Conservation (phyloP, 208 protist species). For the Strigomonas galati region DNA sequence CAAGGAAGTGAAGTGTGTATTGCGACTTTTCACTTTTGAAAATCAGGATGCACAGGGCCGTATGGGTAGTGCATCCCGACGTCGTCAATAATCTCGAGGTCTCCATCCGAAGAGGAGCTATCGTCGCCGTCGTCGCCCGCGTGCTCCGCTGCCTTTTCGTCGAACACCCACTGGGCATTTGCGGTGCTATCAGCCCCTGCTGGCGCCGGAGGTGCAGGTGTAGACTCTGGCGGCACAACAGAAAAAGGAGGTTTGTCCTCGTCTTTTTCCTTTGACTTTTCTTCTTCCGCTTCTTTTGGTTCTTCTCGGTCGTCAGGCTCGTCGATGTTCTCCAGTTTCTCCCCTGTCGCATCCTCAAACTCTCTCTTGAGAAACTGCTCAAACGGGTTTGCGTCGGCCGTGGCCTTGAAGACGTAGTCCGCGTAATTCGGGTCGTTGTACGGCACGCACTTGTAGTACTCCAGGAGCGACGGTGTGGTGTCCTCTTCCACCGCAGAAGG, state of each 20-base stretch:
- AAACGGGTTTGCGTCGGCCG: conserved; percentile 80
- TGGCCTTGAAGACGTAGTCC: conserved; percentile 75
- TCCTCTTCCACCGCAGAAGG: conserved; percentile 15
- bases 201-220: no score
- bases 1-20: not conserved
- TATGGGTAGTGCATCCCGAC: conserved; percentile 56
- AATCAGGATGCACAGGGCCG: conserved; percentile 36
- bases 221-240: no score
- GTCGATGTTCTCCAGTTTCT: not conserved
- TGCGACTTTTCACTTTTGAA: conserved; percentile 20
- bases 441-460: conserved; percentile 48
- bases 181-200: not conserved
- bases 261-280: no score
- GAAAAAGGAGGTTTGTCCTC: no score
- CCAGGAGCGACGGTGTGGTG: conserved; percentile 41
- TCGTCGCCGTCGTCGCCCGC: not conserved
- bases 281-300: no score
- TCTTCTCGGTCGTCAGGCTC: not conserved
- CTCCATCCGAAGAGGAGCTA: not conserved
- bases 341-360: not conserved
- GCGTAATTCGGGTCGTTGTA: conserved; percentile 63
- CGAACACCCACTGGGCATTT: not conserved
- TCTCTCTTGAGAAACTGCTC: conserved; percentile 39
- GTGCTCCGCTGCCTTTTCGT: not conserved
- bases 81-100: conserved; percentile 60